Evolutionary conservation across 2,329 filamentous ascomycete genomes (phyloP), one percentile per base, ranked within the genome.

Genomic region (Orbilia javanica): DNA sequence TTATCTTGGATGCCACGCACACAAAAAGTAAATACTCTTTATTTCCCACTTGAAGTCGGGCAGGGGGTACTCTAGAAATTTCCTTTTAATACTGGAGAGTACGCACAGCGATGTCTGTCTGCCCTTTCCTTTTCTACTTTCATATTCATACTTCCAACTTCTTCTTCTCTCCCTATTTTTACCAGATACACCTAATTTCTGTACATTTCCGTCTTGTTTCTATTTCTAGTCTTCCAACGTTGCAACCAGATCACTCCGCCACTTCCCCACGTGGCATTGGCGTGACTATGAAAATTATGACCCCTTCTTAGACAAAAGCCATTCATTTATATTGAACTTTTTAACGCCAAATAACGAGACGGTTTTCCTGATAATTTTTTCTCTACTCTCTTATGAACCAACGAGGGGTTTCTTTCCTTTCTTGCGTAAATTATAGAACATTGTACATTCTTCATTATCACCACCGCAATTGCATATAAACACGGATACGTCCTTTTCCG

Each of bases 351-450:
- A 29, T 44, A 46, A 46, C 39, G 57, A 44, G 34, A 42, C 55
- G 20, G 31, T 46, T 31, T 60, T 63, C 57, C 36, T 57, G 52
- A 57, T 57, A 39, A 57, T 48, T 52, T 29, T 13, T 67, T 52
- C 34, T 55, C 31, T 53, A 31, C 27, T 20, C 50, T n/a, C n/a
- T 20, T 20, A 29, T 34, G 25, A 20, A 53, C 29, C 22, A 34
- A 53, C 20, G 50, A 53, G 36, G 50, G 50, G 8, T 31, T 15
- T 63, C 57, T 70, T 62, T 65, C 44, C 25, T 20, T 50, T 18
- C 25, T 53, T 66, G 62, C 48, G 70, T 74, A 74, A 74, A 74
- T 60, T 68, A 64, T 74, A 67, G 70, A 68, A 39, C 20, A 42
- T 60, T 60, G 34, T 42, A 60, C 55, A 57, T 20, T 57, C 36